Evolutionary conservation across 352 stramenopile species (phyloP), one percentile per base, ranked within the genome.

Genomic region (Pythium coloratum): DNA sequence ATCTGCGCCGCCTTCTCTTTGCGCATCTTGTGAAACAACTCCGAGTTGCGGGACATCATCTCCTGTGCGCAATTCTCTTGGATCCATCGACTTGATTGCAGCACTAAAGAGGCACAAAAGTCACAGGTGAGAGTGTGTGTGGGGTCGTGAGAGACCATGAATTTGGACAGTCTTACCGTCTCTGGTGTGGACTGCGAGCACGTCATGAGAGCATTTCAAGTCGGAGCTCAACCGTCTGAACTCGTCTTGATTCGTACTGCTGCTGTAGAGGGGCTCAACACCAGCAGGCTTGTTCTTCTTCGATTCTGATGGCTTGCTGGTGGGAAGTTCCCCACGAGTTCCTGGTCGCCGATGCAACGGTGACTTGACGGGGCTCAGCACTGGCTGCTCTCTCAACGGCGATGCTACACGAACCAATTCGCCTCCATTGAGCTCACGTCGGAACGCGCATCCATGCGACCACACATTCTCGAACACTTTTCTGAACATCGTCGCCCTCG

Each of bases 11-110:
- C 84, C 6, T 84, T 82, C 5, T 66, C 60, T n/a, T 76, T 80
- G 4, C 77, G 70, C 3, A 82, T 70, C 12, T 42, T 40, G 20
- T 26, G 5, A 38, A 54, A 55, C 55, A 86, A 13, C 30, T 56
- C 13, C 26, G 49, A 66, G 54, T 58, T 44, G 24, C 60, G 42
- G 9, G 24, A 8, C 2, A 76, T 26, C 32, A 90, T 56, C 20
- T 87, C 78, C 30, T 87, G 69, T 7, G 77, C 55, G 59, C 83
- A 92, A 42, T 88, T 67, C 20, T 80, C 73, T 42, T 74, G 80
- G 6, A 84, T 70, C 75, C 78, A 92, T 26, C 78, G 59, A 6
- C 71, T 64, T 0, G 70, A 72, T 20, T 58, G 14, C 14, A 38
- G 20, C 13, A 75, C 67, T 71, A 42, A 18, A 38, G 13, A 40